Evolutionary conservation across 352 stramenopile genomes (phyloP), one percentile per base, ranked within the genome.

Genomic region (Elongisporangium undulatum): DNA sequence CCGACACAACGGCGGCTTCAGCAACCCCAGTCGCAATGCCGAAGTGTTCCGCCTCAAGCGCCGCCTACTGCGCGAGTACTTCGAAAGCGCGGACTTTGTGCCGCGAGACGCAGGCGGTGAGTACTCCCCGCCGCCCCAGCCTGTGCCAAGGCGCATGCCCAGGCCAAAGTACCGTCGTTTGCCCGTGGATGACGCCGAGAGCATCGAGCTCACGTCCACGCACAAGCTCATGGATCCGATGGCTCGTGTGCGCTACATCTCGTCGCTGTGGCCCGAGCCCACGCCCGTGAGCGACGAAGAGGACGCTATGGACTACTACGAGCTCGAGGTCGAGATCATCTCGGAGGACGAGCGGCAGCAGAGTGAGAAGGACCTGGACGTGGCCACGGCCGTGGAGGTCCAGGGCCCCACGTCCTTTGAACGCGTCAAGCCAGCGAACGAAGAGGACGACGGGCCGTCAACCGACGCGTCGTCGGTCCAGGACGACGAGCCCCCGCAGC

Each of bases 301-400:
- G 1, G 81, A 88, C 9, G 81, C 89, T 49, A 86, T 90, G 73
- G 58, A 89, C 52, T 90, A 91, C 51, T 92, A 91, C 52, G 81
- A 79, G 15, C 74, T 91, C 39, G 77, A 92, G 62, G 81, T 92
- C 3, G 66, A 81, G 55, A 87, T 92, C 54, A 81, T 89, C 49
- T 75, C 75, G 20, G 83, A 92, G 51, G 68, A 89, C 23, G 72
- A 89, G 51, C 74, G 68, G 3, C 29, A 53, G 19, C 45, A 53
- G 22, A 38, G 53, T 9, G 49, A 59, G 24, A 23, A 24, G 13
- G 48, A 58, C 24, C 51, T 50, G 34, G 23, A 59, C 29, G 29
- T 39, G 29, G 29, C 29, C 29, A 39, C 29, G 29, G 29, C 29
- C 29, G 29, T 39, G 29, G 29, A 39, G 29, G 29, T 39, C 3